Base-by-base conservation (phyloP, 2,329 filamentous ascomycete species). In the Fusarium nematophilum region DNA sequence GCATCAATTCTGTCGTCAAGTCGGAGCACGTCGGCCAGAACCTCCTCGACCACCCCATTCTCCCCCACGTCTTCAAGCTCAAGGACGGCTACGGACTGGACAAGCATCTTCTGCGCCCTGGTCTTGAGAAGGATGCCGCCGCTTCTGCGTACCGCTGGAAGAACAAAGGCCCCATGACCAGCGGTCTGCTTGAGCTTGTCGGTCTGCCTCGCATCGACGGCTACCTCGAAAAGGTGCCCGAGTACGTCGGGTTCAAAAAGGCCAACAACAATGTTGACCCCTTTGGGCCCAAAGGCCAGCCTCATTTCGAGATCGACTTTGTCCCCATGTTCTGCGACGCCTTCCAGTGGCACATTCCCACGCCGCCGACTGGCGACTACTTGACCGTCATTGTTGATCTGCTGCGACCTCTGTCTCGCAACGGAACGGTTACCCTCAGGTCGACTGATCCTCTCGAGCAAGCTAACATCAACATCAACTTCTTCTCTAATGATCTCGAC, bases 1-100 rank as follows among this genome's bases (percentile, higher is more conserved):
- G 76, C n/a, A 89, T 90, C 59, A 67, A 77, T 2, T 73, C 84
- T 1, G 62, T 87, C 14, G 76, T 81, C 4, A 79, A 89, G 57
- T 82, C 85, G 0, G 82, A 83, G 1, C 85, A 87, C 37, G 86
- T 91, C 3, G 88, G 88, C 5, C 82, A 81, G 53, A 87, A 90
- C 72, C 77, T 90, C 4, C 78, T 87, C 53, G 87, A 90, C 67
- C 86, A 87, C 38, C 83, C 83, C 36, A 83, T 82, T 56, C 78
- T 86, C 25, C 77, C 79, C 1, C 76, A 82, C 45, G 76, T 83
- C 38, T 50, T 62, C 38, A 44, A 59, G 31, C 21, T 59, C 30
- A 58, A 61, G 49, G 57, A 58, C 40, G 70, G 74, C 30, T 69
- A 65, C 57, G 69, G 71, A 15, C 65, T 78, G 9, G 76, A 79